Percentiles rank a stretch among this genome's conserved stretches.
phyloP scores from a whole-genome alignment of 805 yeast species.

The Yamadazyma ubonensis region DNA sequence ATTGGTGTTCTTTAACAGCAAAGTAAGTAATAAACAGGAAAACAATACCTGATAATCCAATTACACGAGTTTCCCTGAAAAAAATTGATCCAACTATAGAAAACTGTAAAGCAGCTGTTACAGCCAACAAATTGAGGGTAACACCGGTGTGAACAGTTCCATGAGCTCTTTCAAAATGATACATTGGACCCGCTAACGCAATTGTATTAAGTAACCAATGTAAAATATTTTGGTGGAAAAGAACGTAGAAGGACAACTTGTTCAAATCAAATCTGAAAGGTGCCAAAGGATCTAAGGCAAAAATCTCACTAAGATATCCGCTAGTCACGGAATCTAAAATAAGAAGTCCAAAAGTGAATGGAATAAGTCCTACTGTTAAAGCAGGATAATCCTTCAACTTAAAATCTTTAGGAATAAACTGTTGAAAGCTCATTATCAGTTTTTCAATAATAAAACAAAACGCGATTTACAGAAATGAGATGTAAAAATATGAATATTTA shows the following conservation, averaged over 20 bases:
- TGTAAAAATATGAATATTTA: not conserved
- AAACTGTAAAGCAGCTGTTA: constrained; percentile 64
- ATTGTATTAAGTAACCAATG: constrained; percentile 63
- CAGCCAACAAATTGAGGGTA: constrained; percentile 69
- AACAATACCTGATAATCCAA: constrained; percentile 75
- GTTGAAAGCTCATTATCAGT: constrained; percentile 1
- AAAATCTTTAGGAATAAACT: constrained; percentile 1
- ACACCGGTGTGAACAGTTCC: constrained; percentile 89
- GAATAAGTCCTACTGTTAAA: constrained; percentile 57
- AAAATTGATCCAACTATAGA: constrained; percentile 50
- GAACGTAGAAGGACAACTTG: constrained; percentile 66
- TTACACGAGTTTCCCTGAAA: constrained; percentile 51
- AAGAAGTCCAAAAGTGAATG: constrained; percentile 51
- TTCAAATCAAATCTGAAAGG: constrained; percentile 46
- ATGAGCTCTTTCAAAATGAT: constrained; percentile 64
- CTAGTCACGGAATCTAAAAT: constrained; percentile 26
- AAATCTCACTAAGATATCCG: constrained; percentile 29
- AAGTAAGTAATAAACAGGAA: constrained; percentile 65
- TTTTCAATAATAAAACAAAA: not conserved
- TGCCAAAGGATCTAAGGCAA: constrained; percentile 57
- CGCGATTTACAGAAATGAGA: constrained; percentile 3
- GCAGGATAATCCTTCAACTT: constrained; percentile 45
- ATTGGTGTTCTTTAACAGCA: constrained; percentile 46
- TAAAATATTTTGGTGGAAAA: constrained; percentile 60
- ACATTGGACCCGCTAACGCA: constrained; percentile 57